Evolutionary conservation across 768 basidiomycete species (phyloP).

Genomic region (Phlegmacium glaucopus): DNA sequence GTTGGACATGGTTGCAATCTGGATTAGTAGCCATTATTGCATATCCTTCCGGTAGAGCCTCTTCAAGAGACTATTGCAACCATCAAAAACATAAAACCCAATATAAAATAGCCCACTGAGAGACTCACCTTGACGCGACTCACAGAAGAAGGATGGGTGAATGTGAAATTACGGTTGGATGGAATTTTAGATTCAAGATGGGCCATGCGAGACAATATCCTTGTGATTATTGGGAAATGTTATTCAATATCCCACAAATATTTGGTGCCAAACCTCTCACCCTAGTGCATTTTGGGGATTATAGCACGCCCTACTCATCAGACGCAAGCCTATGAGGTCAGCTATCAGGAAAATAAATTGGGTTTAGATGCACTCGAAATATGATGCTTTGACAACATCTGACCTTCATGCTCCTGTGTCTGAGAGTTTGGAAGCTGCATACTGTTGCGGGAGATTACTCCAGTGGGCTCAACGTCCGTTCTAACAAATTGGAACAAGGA

Average conservation of each 20-base stretch:
- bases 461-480: conserved; percentile 47
- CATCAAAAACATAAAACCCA: not conserved
- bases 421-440: conserved; percentile 82
- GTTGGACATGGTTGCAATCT: conserved; percentile 43
- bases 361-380: not conserved
- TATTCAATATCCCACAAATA: not conserved
- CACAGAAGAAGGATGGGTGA: conserved; percentile 77
- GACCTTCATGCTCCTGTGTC: conserved; percentile 78
- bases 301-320: conserved; percentile 85
- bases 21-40: conserved; percentile 52
- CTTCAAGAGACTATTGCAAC: conserved; percentile 42
- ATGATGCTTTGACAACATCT: not conserved
- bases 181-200: conserved; percentile 44
- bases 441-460: conserved; percentile 32
- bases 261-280: conserved; percentile 35
- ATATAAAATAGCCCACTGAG: not conserved
- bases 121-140: conserved; percentile 65
- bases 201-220: conserved; percentile 70
- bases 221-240: conserved; percentile 26
- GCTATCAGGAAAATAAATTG: conserved; percentile 40
- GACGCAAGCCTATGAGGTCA: conserved; percentile 77
- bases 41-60: conserved; percentile 55
- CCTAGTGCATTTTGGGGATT: conserved; percentile 73
- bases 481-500: conserved; percentile 48
- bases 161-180: conserved; percentile 52